phyloP scores from a whole-genome alignment of 495 filamentous ascomycete genomes.

The Aspergillus steynii region DNA sequence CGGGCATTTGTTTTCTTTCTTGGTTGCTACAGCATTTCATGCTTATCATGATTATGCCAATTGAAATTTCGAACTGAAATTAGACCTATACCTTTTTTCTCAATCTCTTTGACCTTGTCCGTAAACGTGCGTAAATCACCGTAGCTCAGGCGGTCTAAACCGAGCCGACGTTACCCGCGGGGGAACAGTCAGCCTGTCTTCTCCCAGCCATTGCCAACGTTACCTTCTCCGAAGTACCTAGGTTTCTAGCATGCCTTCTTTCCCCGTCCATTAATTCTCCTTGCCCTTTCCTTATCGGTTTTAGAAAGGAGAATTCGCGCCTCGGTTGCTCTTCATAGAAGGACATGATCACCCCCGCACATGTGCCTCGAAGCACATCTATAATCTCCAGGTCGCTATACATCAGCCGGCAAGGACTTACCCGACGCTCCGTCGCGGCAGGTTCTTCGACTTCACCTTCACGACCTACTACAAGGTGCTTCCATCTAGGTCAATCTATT shows the following conservation, averaged over 20 bases:
- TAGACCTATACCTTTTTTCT: not conserved
- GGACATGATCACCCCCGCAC: conserved; percentile 9
- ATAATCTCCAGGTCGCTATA: not conserved
- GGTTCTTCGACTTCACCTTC: not conserved
- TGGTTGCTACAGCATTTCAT: not conserved
- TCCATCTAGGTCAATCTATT: not conserved
- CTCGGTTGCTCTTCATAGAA: not conserved
- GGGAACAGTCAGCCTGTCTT: not conserved
- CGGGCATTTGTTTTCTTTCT: not conserved
- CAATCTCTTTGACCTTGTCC: not conserved
- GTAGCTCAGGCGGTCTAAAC: not conserved
- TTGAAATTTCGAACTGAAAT: not conserved
- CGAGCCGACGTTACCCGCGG: not conserved
- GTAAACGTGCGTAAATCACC: not conserved
- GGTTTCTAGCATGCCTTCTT: not conserved
- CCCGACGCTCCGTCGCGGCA: not conserved
- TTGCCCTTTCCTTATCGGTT: not conserved
- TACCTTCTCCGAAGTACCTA: not conserved
- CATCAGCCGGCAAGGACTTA: not conserved
- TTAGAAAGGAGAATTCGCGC: conserved; percentile 7
- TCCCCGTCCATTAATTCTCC: not conserved
- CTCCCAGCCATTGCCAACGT: not conserved
- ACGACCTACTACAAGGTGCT: not conserved
- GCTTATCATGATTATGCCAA: not conserved
- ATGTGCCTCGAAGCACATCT: not conserved